These are phyloP conservation scores for Colletotrichum chrysophilum DNA, from an alignment of 2,329 filamentous ascomycete species.

Conservation along the genomic window DNA sequence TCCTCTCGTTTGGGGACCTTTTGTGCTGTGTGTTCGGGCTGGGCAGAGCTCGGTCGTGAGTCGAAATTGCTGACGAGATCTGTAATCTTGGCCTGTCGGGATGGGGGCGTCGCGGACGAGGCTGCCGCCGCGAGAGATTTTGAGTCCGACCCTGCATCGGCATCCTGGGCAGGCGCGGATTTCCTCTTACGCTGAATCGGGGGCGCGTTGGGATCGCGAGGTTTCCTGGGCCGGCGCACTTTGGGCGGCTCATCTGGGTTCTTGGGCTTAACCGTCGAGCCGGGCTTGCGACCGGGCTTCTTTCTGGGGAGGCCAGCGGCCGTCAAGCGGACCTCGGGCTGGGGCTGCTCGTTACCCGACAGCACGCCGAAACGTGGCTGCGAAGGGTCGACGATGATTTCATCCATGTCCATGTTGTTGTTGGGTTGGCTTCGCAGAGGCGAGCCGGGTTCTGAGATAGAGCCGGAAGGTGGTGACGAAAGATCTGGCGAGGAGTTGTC, in stretches of 20 bases:
- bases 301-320: slow-evolving; percentile 65
- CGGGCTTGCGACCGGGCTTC: slow-evolving; percentile 71
- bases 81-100: slow-evolving; percentile 44
- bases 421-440: slow-evolving; percentile 36
- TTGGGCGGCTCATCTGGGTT: slow-evolving; percentile 50
- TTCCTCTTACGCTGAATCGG: slow-evolving; percentile 62
- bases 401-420: slow-evolving; percentile 48
- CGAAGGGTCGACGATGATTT: slow-evolving; percentile 53
- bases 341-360: slow-evolving; percentile 23
- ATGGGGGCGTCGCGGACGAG: slow-evolving; percentile 22
- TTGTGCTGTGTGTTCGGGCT: slow-evolving; percentile 40
- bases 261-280: slow-evolving; percentile 54
- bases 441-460: slow-evolving; percentile 54
- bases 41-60: slow-evolving; percentile 28
- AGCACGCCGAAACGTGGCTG: slow-evolving; percentile 36
- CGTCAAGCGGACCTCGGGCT: slow-evolving; percentile 42
- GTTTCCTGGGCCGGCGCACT: slow-evolving; percentile 59
- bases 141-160: slow-evolving; percentile 38
- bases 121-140: slow-evolving; percentile 36
- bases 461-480: slow-evolving; percentile 56
- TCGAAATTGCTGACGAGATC: slow-evolving; percentile 38
- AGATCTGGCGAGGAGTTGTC: slow-evolving; percentile 54
- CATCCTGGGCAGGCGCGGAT: slow-evolving; percentile 43
- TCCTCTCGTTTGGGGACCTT: slow-evolving; percentile 58
- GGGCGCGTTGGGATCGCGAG: slow-evolving; percentile 63